Evolutionary conservation across 441 rosid genomes (phyloP).

Genomic region (Syzygium syzygioides): DNA sequence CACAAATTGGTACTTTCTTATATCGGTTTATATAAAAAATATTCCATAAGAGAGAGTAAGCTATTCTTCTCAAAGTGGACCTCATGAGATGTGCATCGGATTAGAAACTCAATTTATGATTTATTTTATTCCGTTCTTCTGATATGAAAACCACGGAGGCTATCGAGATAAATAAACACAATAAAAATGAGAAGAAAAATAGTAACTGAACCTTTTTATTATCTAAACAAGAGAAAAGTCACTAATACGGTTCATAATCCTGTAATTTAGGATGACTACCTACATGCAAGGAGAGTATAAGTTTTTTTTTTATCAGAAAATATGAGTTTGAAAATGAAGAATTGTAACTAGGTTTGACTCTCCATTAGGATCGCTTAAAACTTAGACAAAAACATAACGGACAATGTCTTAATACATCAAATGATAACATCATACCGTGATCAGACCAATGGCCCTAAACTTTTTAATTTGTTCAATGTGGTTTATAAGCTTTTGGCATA

Average conservation of each 20-base stretch:
- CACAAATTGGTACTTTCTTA: fast-evolving
- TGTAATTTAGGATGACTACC: fast-evolving
- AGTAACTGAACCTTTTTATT: not conserved
- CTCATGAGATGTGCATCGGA: fast-evolving
- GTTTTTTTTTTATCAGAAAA: not conserved
- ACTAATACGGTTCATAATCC: not conserved
- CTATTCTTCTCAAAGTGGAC: not conserved
- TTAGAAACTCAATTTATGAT: not conserved
- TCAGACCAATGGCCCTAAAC: too few relatives aligned
- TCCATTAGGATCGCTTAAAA: not conserved
- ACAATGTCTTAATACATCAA: not conserved
- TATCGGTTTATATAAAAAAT: not conserved
- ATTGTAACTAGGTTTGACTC: not conserved
- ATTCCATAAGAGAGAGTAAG: not conserved
- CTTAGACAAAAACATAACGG: not conserved
- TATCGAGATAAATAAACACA: not conserved
- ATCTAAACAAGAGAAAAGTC: not conserved
- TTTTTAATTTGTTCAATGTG: too few relatives aligned
- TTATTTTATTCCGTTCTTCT: not conserved
- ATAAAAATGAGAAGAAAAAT: not conserved
- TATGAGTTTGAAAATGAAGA: not conserved
- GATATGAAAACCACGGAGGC: fast-evolving
- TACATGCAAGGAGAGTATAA: not conserved
- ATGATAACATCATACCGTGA: fast-evolving
- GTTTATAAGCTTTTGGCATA: too few relatives aligned